Percentiles rank a stretch among this genome's conserved stretches.
phyloP scores from a whole-genome alignment of 139 green algal genomes.

The Tetradesmus lagerheimii region DNA sequence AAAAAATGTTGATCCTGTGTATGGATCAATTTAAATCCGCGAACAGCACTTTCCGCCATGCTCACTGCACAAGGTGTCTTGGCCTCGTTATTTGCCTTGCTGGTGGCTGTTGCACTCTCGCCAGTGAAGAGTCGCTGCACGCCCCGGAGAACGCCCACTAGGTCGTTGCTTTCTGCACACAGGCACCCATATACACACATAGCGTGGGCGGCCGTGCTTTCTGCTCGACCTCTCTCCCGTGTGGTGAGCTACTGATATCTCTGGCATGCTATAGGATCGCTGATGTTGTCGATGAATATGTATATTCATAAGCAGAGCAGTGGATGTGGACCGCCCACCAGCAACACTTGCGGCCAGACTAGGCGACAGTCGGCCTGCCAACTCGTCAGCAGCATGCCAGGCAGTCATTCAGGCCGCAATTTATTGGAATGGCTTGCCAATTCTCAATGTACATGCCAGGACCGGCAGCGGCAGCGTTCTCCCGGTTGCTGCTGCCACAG shows the following conservation, averaged over 20 bases:
- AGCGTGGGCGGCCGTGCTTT: not conserved
- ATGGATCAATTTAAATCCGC: not conserved
- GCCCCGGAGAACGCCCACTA: not conserved
- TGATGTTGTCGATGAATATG: not conserved
- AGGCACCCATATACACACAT: not conserved
- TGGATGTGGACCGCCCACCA: not conserved
- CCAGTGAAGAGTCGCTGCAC: not conserved
- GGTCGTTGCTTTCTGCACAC: not conserved
- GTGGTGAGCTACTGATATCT: not conserved
- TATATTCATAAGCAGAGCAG: not conserved
- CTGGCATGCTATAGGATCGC: not conserved
- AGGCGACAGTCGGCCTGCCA: not conserved
- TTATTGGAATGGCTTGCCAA: not conserved
- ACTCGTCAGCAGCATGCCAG: not conserved
- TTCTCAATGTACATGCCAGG: not conserved
- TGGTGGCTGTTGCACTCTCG: not conserved
- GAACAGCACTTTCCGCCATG: not conserved
- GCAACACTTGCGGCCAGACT: not conserved
- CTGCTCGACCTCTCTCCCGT: not conserved
- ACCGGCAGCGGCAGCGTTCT: not conserved
- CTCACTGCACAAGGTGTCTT: not conserved
- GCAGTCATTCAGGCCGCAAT: not conserved
- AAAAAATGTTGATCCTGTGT: not conserved
- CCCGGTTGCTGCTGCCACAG: not conserved
- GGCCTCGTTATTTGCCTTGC: slow-evolving; percentile 4